Evolutionary conservation across 805 yeast genomes (phyloP).

Genomic region (Candida endomychidarum): DNA sequence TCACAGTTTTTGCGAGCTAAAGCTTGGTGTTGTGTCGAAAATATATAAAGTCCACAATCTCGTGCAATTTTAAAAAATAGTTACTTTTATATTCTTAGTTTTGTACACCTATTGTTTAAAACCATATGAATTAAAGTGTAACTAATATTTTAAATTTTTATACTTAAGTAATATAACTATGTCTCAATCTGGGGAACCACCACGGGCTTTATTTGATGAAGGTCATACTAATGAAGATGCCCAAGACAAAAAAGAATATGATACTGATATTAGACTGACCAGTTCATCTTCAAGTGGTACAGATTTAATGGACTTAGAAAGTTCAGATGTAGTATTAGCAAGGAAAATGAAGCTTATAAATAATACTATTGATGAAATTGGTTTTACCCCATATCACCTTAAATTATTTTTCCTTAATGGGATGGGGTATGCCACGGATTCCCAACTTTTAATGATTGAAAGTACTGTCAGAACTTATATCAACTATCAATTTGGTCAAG

Average conservation of each 20-base stretch:
- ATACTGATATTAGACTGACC: conserved; percentile 10
- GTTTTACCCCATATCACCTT: conserved; percentile 37
- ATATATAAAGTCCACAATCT: background rate
- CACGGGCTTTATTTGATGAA: background rate
- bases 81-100: conserved; percentile 1
- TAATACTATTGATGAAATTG: conserved; percentile 59
- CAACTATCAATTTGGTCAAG: conserved; percentile 27
- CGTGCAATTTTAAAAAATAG: background rate
- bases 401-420: conserved; percentile 36
- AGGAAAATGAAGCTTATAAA: conserved; percentile 47
- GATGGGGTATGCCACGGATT: conserved; percentile 38
- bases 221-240: background rate
- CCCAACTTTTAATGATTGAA: conserved; percentile 26
- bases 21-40: background rate
- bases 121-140: conserved; percentile 1
- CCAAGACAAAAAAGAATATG: background rate
- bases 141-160: background rate
- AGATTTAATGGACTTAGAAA: conserved; percentile 23
- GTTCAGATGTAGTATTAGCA: conserved; percentile 34
- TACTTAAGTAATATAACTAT: background rate
- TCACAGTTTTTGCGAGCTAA: background rate
- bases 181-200: conserved; percentile 3
- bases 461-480: conserved; percentile 24
- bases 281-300: conserved; percentile 12
- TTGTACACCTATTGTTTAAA: background rate